These are phyloP conservation scores for Amanita molliuscula DNA, from an alignment of 768 basidiomycete genomes.

Conservation along the genomic window DNA sequence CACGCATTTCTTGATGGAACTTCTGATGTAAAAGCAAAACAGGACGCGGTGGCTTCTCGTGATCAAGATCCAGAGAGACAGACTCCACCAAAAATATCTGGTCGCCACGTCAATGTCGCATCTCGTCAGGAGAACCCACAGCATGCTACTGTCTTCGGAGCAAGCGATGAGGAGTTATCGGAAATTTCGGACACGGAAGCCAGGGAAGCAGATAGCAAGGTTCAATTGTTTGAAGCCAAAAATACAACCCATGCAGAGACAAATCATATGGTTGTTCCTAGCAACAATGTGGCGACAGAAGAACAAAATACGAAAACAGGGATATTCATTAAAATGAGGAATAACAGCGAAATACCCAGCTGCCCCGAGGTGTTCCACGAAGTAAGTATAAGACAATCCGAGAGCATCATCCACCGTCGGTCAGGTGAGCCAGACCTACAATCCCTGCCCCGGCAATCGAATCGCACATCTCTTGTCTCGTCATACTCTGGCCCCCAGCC, in stretches of 20 bases:
- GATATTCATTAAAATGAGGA: background rate
- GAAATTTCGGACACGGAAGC: slow-evolving; percentile 14
- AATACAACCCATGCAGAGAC: background rate
- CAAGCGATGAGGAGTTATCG: slow-evolving; percentile 16
- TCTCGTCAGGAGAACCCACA: slow-evolving; percentile 2
- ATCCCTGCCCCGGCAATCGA: background rate
- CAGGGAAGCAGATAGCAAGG: background rate
- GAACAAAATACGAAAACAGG: background rate
- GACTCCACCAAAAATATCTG: too few species aligned
- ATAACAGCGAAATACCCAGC: background rate
- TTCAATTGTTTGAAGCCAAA: background rate
- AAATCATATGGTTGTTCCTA: background rate
- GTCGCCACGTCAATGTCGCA: background rate
- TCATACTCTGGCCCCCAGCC: background rate
- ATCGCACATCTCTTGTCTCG: background rate
- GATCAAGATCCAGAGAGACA: background rate
- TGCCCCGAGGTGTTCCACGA: background rate
- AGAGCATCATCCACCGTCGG: background rate
- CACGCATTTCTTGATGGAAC: background rate
- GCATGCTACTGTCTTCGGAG: slow-evolving; percentile 13
- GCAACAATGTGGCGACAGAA: background rate
- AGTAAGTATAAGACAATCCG: too few species aligned
- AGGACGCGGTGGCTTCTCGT: background rate
- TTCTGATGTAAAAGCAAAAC: background rate
- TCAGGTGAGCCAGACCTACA: background rate